Evolutionary conservation across 1,284 basidiomycete species (phyloP).

Genomic region (Cryptococcus sp.): DNA sequence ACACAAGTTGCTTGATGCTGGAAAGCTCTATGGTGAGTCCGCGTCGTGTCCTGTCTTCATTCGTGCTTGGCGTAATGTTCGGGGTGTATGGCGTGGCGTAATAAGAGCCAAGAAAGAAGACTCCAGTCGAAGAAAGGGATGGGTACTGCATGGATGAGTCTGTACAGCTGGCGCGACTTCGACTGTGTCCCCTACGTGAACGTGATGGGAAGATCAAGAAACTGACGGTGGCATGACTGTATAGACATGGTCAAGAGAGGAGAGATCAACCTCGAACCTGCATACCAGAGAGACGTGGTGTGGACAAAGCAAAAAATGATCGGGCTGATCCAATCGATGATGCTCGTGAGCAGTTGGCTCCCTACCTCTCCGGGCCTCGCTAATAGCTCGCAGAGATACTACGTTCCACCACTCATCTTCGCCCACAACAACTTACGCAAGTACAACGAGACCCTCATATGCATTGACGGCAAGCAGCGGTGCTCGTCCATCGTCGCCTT

Average conservation of each 20-base stretch:
- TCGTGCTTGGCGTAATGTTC: no score
- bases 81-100: no score
- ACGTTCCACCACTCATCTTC: conserved; percentile 46
- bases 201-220: background rate
- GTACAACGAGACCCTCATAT: conserved; percentile 25
- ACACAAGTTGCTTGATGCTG: conserved; percentile 23
- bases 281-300: conserved; percentile 48
- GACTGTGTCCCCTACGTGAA: background rate
- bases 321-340: conserved; percentile 34
- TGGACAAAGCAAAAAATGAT: conserved; percentile 37
- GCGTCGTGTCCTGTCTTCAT: background rate
- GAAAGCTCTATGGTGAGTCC: conserved; percentile 33
- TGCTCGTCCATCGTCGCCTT: conserved; percentile 41
- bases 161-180: no score
- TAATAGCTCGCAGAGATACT: conserved; percentile 36
- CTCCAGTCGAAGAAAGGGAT: no score
- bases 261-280: conserved; percentile 34
- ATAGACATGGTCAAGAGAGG: conserved; percentile 38
- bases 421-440: conserved; percentile 19
- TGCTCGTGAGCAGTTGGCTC: conserved; percentile 24
- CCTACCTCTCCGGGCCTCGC: background rate
- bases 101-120: no score
- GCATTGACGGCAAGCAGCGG: conserved; percentile 49
- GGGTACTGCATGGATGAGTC: no score
- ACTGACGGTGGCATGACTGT: background rate